A percentile compares a stretch with the other conserved stretches of the same genome.
These are phyloP conservation scores for Lobulomyces angularis DNA, from an alignment of 192 early-diverging fungal species.

Conservation along the genomic window DNA sequence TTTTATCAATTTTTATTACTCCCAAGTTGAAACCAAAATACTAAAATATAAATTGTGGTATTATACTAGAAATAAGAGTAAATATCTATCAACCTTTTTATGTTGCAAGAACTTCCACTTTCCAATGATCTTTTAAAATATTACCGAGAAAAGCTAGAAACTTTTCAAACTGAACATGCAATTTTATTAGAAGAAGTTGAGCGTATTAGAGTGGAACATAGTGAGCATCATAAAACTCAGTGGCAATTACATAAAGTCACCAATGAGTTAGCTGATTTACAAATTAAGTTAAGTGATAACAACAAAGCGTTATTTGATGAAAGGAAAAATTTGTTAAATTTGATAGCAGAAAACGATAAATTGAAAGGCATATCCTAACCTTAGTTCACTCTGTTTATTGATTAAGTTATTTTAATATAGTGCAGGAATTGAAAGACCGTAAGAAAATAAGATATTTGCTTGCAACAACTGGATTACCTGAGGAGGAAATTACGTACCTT, in stretches of 20 bases:
- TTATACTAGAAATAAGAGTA: no score
- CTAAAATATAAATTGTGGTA: no score
- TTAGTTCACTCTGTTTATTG: neutral
- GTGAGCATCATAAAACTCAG: slow-evolving; percentile 24
- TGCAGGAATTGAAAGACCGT: slow-evolving; percentile 48
- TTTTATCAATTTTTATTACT: no score
- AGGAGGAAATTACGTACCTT: slow-evolving; percentile 39
- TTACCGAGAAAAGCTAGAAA: slow-evolving; percentile 19
- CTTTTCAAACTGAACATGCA: neutral
- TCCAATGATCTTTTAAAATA: slow-evolving; percentile 21
- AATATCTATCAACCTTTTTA: no score
- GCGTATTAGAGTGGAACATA: slow-evolving; percentile 23
- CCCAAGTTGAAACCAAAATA: no score
- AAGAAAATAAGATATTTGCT: slow-evolving; percentile 48
- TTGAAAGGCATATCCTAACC: slow-evolving; percentile 25
- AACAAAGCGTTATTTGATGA: slow-evolving; percentile 39
- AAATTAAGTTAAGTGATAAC: slow-evolving; percentile 29
- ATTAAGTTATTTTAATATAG: slow-evolving; percentile 13
- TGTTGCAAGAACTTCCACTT: slow-evolving; percentile 15
- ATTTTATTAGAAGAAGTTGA: slow-evolving; percentile 15
- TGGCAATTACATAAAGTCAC: slow-evolving; percentile 35
- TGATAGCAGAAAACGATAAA: slow-evolving; percentile 40
- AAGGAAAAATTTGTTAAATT: slow-evolving; percentile 21
- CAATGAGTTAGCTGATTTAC: slow-evolving; percentile 31
- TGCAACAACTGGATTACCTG: slow-evolving; percentile 13